A percentile compares a stretch with the other conserved stretches of the same genome.
Evolutionary conservation across 805 yeast genomes (phyloP).

Genomic region (Kluyveromyces wickerhamii): DNA sequence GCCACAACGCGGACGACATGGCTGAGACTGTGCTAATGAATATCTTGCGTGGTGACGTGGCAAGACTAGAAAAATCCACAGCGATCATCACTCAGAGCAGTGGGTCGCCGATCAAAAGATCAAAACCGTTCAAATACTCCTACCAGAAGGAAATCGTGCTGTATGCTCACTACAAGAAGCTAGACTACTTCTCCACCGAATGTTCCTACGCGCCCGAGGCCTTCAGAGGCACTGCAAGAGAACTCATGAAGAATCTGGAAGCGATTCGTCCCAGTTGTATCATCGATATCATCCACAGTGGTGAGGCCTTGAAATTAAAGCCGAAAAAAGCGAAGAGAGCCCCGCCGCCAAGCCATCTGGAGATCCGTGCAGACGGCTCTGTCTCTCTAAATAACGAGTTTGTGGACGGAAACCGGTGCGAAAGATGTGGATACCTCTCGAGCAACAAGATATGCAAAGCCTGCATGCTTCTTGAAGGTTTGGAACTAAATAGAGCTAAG

Average conservation of each 20-base stretch:
- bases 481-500: constrained; percentile 69
- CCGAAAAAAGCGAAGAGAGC: constrained; percentile 43
- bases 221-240: constrained; percentile 94
- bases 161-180: constrained; percentile 91
- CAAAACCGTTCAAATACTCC: constrained; percentile 92
- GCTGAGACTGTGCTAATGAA: constrained; percentile 98
- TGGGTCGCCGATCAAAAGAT: constrained; percentile 85
- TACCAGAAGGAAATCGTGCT: constrained; percentile 96
- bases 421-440: constrained; percentile 85
- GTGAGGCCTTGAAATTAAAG: constrained; percentile 71
- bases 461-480: constrained; percentile 76
- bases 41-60: constrained; percentile 89
- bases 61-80: constrained; percentile 82
- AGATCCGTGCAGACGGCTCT: constrained; percentile 56
- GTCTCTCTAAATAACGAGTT: constrained; percentile 37
- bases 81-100: constrained; percentile 73
- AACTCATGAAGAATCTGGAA: constrained; percentile 82
- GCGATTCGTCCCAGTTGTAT: constrained; percentile 88
- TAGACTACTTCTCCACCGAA: constrained; percentile 95
- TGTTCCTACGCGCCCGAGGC: constrained; percentile 99
- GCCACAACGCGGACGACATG: constrained; percentile 98
- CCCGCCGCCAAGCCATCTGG: constrained; percentile 32
- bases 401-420: constrained; percentile 69
- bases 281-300: constrained; percentile 88
- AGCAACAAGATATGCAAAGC: constrained; percentile 90